Conservation (phyloP, 129 eudicot species). For the Scalesia atractyloides region DNA sequence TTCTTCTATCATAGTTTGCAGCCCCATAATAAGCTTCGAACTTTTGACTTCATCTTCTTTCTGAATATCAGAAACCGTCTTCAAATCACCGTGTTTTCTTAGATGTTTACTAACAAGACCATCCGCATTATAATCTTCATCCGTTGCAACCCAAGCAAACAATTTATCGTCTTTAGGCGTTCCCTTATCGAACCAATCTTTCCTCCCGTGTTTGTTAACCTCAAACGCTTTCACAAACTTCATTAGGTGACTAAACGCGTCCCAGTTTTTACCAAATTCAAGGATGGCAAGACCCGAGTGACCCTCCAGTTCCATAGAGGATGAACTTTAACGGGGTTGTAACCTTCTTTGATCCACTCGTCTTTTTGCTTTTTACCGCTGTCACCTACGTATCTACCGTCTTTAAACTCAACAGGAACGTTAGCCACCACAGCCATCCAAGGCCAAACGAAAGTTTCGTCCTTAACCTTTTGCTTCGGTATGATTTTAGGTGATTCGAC, state of each 20-base stretch:
- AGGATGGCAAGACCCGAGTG: constrained; percentile 67
- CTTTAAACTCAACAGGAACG: constrained; percentile 39
- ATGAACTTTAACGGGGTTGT: constrained; percentile 53
- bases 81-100: constrained; percentile 57
- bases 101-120: constrained; percentile 56
- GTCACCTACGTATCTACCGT: constrained; percentile 54
- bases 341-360: constrained; percentile 58
- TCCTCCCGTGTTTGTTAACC: constrained; percentile 49
- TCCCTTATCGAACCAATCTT: constrained; percentile 36
- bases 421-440: constrained; percentile 82
- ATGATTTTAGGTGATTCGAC: constrained; percentile 18
- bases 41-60: constrained; percentile 46
- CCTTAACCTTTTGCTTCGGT: constrained; percentile 15
- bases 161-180: constrained; percentile 51
- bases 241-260: constrained; percentile 53
- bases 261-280: constrained; percentile 59
- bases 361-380: constrained; percentile 62
- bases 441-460: constrained; percentile 69
- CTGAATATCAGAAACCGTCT: constrained; percentile 56
- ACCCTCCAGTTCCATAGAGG: constrained; percentile 70
- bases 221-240: constrained; percentile 58
- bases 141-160: constrained; percentile 72
- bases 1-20: constrained; percentile 37
- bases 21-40: constrained; percentile 39
- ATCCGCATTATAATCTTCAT: constrained; percentile 41